Evolutionary conservation across 768 basidiomycete genomes (phyloP).

Genomic region (Leccinum longicurvipes): DNA sequence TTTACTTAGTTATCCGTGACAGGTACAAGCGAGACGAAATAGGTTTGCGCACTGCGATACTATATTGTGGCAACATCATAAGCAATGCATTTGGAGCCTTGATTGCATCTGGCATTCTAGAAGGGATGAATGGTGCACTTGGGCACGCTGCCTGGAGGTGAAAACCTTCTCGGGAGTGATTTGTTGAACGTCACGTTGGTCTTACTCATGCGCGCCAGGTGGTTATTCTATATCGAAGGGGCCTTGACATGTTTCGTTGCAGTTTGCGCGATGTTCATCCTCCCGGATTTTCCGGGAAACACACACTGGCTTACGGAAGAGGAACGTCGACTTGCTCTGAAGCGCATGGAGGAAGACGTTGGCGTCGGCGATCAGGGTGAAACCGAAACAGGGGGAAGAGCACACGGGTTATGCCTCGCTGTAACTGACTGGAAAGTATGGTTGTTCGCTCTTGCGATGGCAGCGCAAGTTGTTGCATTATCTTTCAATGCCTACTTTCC

Average conservation of each 20-base stretch:
- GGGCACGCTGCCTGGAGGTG: slow-evolving; percentile 54
- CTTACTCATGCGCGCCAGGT: slow-evolving; percentile 31
- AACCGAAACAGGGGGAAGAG: slow-evolving; percentile 37
- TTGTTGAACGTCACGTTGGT: background rate
- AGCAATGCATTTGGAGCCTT: slow-evolving; percentile 56
- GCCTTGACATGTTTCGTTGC: slow-evolving; percentile 44
- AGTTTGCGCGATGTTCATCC: slow-evolving; percentile 41
- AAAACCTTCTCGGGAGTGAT: slow-evolving; percentile 14
- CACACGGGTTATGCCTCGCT: slow-evolving; percentile 55
- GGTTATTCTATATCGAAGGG: slow-evolving; percentile 50
- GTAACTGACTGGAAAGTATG: slow-evolving; percentile 79
- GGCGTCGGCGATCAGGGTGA: slow-evolving; percentile 54
- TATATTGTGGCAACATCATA: slow-evolving; percentile 50
- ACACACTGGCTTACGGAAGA: slow-evolving; percentile 35
- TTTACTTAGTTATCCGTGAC: slow-evolving; percentile 17
- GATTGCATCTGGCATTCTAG: slow-evolving; percentile 46
- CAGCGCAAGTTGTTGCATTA: slow-evolving; percentile 41
- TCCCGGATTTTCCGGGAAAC: slow-evolving; percentile 47
- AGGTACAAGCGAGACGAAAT: slow-evolving; percentile 48
- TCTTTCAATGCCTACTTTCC: slow-evolving; percentile 85
- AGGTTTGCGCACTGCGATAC: slow-evolving; percentile 40
- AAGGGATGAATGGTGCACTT: slow-evolving; percentile 44
- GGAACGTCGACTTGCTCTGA: slow-evolving; percentile 47
- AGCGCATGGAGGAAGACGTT: slow-evolving; percentile 62
- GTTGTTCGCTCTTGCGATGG: slow-evolving; percentile 61